These are phyloP conservation scores for Cyberlindnera meyerae DNA, from an alignment of 805 yeast species.

Conservation along the genomic window DNA sequence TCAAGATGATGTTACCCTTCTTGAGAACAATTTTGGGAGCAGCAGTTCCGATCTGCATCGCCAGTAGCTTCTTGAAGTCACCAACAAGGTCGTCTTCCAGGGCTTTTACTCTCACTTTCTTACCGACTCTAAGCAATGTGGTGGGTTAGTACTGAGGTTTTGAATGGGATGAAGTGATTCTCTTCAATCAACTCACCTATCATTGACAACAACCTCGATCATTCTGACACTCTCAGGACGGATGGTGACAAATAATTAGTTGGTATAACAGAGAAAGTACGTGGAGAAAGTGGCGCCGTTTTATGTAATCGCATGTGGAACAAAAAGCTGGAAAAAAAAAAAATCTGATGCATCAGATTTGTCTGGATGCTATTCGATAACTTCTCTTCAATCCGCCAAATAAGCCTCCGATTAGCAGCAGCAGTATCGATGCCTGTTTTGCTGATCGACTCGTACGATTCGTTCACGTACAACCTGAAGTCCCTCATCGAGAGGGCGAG, in stretches of 20 bases:
- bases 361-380: too few relatives aligned
- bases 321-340: too few relatives aligned
- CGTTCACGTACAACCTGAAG: conserved; percentile 81
- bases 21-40: conserved; percentile 64
- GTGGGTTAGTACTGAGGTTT: neutral
- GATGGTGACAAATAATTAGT: too few relatives aligned
- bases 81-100: conserved; percentile 80
- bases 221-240: too few relatives aligned
- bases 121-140: conserved; percentile 55
- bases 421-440: conserved; percentile 43
- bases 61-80: conserved; percentile 80
- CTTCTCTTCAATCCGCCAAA: too few relatives aligned
- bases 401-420: too few relatives aligned
- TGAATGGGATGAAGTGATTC: neutral
- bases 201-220: conserved; percentile 73
- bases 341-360: too few relatives aligned
- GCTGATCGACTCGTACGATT: conserved; percentile 89
- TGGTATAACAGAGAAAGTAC: too few relatives aligned
- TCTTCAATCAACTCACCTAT: conserved; percentile 42
- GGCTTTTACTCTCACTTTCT: conserved; percentile 84
- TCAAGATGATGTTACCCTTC: conserved; percentile 78
- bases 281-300: neutral
- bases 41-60: conserved; percentile 75
- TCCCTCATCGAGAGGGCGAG: conserved; percentile 54
- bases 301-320: neutral